phyloP scores from a whole-genome alignment of 306 rosid species.

The Senna tora region DNA sequence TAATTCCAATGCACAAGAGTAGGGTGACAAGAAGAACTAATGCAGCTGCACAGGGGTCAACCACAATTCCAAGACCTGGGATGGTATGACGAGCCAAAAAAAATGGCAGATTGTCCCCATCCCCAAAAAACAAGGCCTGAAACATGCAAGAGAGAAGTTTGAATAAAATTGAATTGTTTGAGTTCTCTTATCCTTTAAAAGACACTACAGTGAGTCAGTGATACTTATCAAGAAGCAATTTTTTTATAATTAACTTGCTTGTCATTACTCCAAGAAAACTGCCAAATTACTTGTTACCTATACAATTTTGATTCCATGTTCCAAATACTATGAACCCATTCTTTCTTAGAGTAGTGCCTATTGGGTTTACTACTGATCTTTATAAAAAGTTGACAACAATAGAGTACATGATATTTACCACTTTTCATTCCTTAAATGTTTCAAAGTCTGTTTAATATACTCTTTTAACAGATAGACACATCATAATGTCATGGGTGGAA shows the following conservation, averaged over 20 bases:
- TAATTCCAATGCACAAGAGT: conserved; percentile 69
- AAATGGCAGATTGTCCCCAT: conserved; percentile 56
- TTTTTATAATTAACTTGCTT: not conserved
- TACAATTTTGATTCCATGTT: not conserved
- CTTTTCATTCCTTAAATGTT: not conserved
- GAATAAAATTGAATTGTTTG: conserved; percentile 10
- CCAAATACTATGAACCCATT: not conserved
- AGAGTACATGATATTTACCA: not conserved
- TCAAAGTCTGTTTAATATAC: not conserved
- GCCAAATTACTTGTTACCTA: not conserved
- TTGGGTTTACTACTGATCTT: not conserved
- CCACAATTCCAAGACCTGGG: conserved; percentile 62
- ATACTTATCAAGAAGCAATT: not conserved
- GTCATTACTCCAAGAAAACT: not conserved
- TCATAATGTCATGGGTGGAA: not conserved
- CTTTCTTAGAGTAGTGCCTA: not conserved
- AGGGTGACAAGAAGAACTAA: conserved; percentile 58
- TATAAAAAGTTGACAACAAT: not conserved
- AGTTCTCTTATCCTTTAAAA: not conserved
- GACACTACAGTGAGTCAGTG: not conserved
- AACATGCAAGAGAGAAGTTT: conserved; percentile 25
- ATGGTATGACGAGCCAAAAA: conserved; percentile 65
- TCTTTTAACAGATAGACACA: not conserved
- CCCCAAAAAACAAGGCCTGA: conserved; percentile 76
- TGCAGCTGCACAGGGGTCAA: conserved; percentile 76